Conservation (phyloP, 2,329 filamentous ascomycete genomes). For the Stachybotrys chlorohalonatus region DNA sequence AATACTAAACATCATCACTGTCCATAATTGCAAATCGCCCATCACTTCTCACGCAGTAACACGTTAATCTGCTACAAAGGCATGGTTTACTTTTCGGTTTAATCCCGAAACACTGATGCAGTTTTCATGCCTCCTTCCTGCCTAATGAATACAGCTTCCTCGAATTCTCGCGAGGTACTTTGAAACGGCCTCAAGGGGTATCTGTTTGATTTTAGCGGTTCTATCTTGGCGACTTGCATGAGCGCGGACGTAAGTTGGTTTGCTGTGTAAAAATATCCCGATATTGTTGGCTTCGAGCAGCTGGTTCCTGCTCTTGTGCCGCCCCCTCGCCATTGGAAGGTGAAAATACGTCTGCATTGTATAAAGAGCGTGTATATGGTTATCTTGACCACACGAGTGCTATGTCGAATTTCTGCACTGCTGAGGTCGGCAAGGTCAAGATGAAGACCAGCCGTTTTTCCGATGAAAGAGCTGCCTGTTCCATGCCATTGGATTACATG, state of each 20-base stretch:
- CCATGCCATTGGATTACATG: conserved; percentile 33
- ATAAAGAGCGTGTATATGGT: conserved; percentile 26
- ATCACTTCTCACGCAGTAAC: background rate
- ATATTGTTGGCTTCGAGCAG: conserved; percentile 33
- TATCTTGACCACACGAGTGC: conserved; percentile 11
- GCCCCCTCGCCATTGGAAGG: conserved; percentile 24
- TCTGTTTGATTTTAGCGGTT: conserved; percentile 17
- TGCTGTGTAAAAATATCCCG: conserved; percentile 29
- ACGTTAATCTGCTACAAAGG: background rate
- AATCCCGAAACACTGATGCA: conserved; percentile 26
- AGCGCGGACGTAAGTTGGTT: conserved; percentile 24
- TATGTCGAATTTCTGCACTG: conserved; percentile 13
- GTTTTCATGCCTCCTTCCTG: conserved; percentile 23
- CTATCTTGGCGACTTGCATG: conserved; percentile 17
- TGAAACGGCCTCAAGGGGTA: conserved; percentile 26
- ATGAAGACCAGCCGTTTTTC: conserved; percentile 20
- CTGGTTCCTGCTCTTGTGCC: conserved; percentile 27
- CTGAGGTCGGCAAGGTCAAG: conserved; percentile 24
- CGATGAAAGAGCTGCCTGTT: conserved; percentile 18
- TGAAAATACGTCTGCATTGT: conserved; percentile 33
- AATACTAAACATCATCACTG: too few species aligned
- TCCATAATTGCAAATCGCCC: too few species aligned
- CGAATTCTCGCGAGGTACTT: conserved; percentile 18
- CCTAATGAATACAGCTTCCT: conserved; percentile 14
- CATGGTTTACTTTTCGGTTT: conserved; percentile 24